Base-by-base conservation (phyloP, 2,329 filamentous ascomycete species). In the Daldinia sp. region DNA sequence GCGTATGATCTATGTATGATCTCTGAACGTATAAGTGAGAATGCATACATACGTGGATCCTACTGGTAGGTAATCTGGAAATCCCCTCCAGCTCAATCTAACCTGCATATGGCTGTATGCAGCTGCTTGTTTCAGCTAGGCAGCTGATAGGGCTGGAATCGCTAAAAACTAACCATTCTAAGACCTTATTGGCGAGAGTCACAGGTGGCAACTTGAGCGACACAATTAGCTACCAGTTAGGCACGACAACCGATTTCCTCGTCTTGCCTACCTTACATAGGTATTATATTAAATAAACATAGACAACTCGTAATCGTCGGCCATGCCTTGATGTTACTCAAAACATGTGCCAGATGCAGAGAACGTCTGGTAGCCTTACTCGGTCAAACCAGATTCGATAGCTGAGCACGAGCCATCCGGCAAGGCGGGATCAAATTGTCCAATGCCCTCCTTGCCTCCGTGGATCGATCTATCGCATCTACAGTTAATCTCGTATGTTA, bases 91-190 rank as follows among this genome's bases (percentile, higher is more conserved):
- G 60, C 65, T 68, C 68, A 71, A 71, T 71, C 60, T 71, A 71
- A 69, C 65, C 56, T 71, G 68, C 68, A 71, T 71, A 61, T 53
- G 39, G 54, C 23, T 37, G 61, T 33, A 63, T 69, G 64, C 64
- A 67, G 69, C 67, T 65, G 59, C 59, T 67, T 61, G 69, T 71
- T 71, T 71, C 69, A 71, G 69, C 67, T 71, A 61, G 51, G 35
- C 35, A 69, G 69, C 63, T 67, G 69, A 71, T 71, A 71, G 64
- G 69, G 69, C 69, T 71, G 69, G 67, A 55, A 55, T 50, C 54
- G 63, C 28, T 50, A 28, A 48, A 63, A 44, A 46, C 46, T 65
- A 62, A 70, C 37, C 41, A 63, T 2, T 44, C 60, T 42, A n/a
- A 63, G 59, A 53, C 54, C 33, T 63, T 41, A 53, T 53, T 53